Base-by-base conservation (phyloP, 202 grass and related monocot species). In the Sporobolus alterniflorus region DNA sequence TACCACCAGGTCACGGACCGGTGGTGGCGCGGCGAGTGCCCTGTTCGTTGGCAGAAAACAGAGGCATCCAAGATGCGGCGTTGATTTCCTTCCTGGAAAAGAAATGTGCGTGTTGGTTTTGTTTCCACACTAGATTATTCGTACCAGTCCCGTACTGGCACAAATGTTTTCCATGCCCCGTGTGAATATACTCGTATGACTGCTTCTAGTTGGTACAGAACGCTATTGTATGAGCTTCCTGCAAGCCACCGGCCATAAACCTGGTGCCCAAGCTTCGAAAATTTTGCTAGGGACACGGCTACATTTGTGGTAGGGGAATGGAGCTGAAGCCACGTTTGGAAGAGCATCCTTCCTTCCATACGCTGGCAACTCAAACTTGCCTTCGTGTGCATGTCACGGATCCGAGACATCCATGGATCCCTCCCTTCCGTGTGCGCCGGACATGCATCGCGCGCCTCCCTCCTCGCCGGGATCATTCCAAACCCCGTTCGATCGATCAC, bases 261-360 rank as follows among this genome's bases (percentile, higher is more conserved):
- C 36, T 39, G 6, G 36, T 39, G 36, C 36, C 8, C 36, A 39
- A 39, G 36, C 36, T 39, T 39, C 36, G 36, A 8, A 39, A 39
- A 39, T 8, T 39, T n/a, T 39, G 36, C 36, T 8, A 39, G 36
- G 4, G 36, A 39, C 36, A 39, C 36, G 36, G 36, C 36, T 39
- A 39, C 6, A 4, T 39, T 6, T 8, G 36, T 39, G 6, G 36
- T 39, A 39, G 36, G 36, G 8, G 8, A 2, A 55, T 32, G 62
- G 60, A 77, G 55, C 65, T 65, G 16, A 20, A 71, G 59, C 14
- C 76, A 87, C 82, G 86, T 75, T 81, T 89, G 31, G 57, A 64
- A 64, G 49, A 74, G 86, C 16, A 97, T 88, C 67, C 62, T 79
- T 76, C 74, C 47, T 90, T 90, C 0, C 79, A 77, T 74, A 46